Base-by-base conservation (phyloP, 495 filamentous ascomycete species). In the Lichina pygmaea region DNA sequence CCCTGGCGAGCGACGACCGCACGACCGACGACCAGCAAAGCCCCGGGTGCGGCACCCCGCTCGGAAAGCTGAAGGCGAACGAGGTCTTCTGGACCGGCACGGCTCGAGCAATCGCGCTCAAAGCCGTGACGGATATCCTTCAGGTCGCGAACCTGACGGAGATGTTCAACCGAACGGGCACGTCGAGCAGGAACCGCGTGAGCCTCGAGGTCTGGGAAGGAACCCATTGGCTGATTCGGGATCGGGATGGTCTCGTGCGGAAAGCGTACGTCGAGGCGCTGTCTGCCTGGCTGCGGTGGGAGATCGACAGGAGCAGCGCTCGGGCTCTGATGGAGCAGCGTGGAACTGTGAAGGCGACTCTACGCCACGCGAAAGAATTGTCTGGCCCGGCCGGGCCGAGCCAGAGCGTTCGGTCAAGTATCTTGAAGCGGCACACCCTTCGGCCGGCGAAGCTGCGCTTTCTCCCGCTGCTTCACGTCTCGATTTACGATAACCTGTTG, bases 151-250 rank as follows among this genome's bases (percentile, higher is more conserved):
- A 86, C 49, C 66, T 70, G 15, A 67, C 66, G 33, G 63, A 63
- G 3, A 39, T 15, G 36, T 39, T 15, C 36, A 47, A 47, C 9
- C 39, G 45, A 11, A 68, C 70, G 46, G 63, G 72, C 42, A 70
- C 64, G 47, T 66, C 69, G 17, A 71, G 72, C 1, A 70, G 86
- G 48, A 81, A 77, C 52, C 69, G 60, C 33, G 81, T 92, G 2
- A 72, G 74, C 3, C 66, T 86, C 34, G 66, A 77, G 36, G 76
- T 81, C 0, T 94, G 86, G 86, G 82, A 93, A 57, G 81, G 81
- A 10, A 91, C 85, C 0, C 81, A 93, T 46, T 89, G 81, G 74
- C 69, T 94, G 41, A 61, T 93, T 16, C 70, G 78, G 13, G 86
- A 93, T 54, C 64, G 72, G 9, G 75, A 84, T 51, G 69, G 67